phyloP scores from a whole-genome alignment of 345 rosid genomes.

The Boechera retrofracta region DNA sequence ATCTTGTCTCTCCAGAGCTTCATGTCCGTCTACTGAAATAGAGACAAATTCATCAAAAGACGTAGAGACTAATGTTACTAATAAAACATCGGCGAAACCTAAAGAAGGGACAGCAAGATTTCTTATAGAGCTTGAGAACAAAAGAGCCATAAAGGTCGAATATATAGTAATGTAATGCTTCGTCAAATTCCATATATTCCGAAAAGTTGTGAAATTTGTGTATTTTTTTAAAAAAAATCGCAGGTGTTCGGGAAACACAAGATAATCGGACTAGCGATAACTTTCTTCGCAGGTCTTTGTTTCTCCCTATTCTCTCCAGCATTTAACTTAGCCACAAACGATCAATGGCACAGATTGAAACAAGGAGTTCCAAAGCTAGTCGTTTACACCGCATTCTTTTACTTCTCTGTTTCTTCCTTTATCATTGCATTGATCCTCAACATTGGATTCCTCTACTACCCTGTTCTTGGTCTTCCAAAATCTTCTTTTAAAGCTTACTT shows the following conservation, averaged over 20 bases:
- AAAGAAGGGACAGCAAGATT: slow-evolving; percentile 59
- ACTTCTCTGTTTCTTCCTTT: slow-evolving; percentile 72
- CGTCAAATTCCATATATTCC: background rate
- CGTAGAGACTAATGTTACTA: slow-evolving; percentile 43
- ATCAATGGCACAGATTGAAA: slow-evolving; percentile 76
- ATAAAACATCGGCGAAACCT: slow-evolving; percentile 28
- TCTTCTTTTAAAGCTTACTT: slow-evolving; percentile 70
- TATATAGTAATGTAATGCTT: background rate
- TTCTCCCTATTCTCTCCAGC: slow-evolving; percentile 89
- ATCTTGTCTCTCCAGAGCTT: slow-evolving; percentile 39
- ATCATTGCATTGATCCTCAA: slow-evolving; percentile 62
- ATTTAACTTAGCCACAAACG: slow-evolving; percentile 84
- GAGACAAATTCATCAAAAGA: slow-evolving; percentile 35
- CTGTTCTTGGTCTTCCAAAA: slow-evolving; percentile 60
- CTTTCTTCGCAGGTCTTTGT: slow-evolving; percentile 75
- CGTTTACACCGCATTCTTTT: slow-evolving; percentile 79
- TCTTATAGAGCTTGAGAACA: slow-evolving; percentile 65
- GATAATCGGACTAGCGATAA: slow-evolving; percentile 61
- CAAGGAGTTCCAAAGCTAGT: slow-evolving; percentile 69
- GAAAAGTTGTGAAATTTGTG: no score
- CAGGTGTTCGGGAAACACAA: slow-evolving; percentile 77
- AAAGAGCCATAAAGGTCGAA: slow-evolving; percentile 66
- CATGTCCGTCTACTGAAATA: slow-evolving; percentile 19
- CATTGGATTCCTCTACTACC: slow-evolving; percentile 62
- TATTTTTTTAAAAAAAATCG: background rate